phyloP scores from a whole-genome alignment of 139 green algal species.

The Ettlia oleoabundans region DNA sequence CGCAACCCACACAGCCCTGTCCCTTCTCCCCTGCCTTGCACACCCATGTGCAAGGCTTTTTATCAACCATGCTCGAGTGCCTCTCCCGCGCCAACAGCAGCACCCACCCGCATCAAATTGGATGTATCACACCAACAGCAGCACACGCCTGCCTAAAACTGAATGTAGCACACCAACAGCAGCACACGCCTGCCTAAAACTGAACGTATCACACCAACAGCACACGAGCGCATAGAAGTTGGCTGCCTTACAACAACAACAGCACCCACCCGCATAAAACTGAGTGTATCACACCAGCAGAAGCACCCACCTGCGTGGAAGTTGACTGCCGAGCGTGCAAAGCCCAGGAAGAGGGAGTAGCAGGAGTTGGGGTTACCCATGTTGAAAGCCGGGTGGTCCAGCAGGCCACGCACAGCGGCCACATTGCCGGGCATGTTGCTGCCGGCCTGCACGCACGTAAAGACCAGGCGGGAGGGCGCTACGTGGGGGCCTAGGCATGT shows the following conservation, averaged over 20 bases:
- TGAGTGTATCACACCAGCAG: neutral
- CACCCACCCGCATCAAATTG: too few species aligned
- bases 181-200: too few species aligned
- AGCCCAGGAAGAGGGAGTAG: slow-evolving; percentile 81
- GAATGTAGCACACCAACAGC: too few species aligned
- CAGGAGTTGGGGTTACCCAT: slow-evolving; percentile 96
- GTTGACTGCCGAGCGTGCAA: slow-evolving; percentile 85
- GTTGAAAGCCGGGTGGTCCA: slow-evolving; percentile 87
- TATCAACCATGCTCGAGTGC: too few species aligned
- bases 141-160: too few species aligned
- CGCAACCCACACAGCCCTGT: too few species aligned
- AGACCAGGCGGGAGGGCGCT: neutral
- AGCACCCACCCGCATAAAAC: too few species aligned
- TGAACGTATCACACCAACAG: too few species aligned
- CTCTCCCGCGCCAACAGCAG: too few species aligned
- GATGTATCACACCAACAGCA: too few species aligned
- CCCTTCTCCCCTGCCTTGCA: too few species aligned
- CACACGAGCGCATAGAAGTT: neutral
- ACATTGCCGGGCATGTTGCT: slow-evolving; percentile 85
- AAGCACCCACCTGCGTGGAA: slow-evolving; percentile 82
- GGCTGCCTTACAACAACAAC: neutral
- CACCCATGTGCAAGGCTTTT: too few species aligned
- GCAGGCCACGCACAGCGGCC: slow-evolving; percentile 68
- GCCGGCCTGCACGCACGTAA: slow-evolving; percentile 60
- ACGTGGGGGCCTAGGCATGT: neutral